Conservation (phyloP, 2,329 filamentous ascomycete species). For the Neospermospora avenae region DNA sequence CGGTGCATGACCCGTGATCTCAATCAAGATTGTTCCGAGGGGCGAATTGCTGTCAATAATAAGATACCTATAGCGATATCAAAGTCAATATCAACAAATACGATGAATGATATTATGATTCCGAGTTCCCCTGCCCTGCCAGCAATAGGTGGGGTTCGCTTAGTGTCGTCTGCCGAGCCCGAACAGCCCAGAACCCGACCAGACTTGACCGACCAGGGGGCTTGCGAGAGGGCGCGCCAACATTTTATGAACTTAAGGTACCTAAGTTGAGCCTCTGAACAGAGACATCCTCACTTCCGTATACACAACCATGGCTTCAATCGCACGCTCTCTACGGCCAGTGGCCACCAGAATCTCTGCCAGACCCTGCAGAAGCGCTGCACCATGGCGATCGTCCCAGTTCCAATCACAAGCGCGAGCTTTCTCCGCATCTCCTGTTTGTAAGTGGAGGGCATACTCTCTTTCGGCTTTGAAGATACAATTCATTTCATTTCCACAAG, state of each 20-base stretch:
- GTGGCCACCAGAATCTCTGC: slow-evolving; percentile 28
- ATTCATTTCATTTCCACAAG: too few relatives aligned
- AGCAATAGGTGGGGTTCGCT: slow-evolving; percentile 7
- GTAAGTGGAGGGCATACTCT: slow-evolving; percentile 36
- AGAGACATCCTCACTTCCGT: neutral
- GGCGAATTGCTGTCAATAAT: slow-evolving; percentile 22
- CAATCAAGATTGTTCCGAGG: slow-evolving; percentile 14
- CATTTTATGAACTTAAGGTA: slow-evolving; percentile 3
- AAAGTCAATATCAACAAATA: slow-evolving; percentile 6
- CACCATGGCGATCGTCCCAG: slow-evolving; percentile 30
- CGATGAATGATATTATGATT: neutral
- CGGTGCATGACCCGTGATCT: slow-evolving; percentile 16
- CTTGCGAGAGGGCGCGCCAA: neutral
- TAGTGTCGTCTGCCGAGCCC: slow-evolving; percentile 2
- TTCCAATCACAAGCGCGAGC: slow-evolving; percentile 40
- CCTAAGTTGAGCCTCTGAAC: neutral
- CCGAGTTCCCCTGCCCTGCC: neutral
- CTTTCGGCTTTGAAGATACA: slow-evolving; percentile 11
- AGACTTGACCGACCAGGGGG: neutral
- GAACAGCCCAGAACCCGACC: neutral
- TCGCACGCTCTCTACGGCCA: slow-evolving; percentile 48
- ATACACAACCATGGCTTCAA: slow-evolving; percentile 49
- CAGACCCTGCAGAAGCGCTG: slow-evolving; percentile 19
- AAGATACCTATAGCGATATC: slow-evolving; percentile 19
- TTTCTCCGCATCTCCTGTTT: slow-evolving; percentile 43